Base-by-base conservation (phyloP, 768 basidiomycete species). In the Clavulina sp. region DNA sequence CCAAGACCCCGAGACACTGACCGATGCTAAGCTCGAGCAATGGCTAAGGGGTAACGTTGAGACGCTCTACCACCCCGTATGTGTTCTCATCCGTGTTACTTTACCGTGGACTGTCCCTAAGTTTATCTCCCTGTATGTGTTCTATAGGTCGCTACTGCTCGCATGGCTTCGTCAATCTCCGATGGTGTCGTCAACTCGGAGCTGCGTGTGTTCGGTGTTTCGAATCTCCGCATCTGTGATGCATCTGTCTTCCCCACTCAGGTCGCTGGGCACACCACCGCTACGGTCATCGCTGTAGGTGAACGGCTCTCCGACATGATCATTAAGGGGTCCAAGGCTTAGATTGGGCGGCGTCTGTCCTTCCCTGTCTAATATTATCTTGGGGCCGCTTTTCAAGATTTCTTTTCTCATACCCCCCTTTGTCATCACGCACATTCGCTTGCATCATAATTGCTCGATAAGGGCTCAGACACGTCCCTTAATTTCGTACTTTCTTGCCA, bases 151-250 rank as follows among this genome's bases (percentile, higher is more conserved):
- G 47, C 9, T 26, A 34, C 34, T 40, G 31, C 50, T 13, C 18
- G 48, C 33, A 38, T 4, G 23, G 47, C 29, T n/a, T 23, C 24
- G 33, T 40, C 4, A 23, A 4, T 47, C 24, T n/a, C 13, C 5
- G 21, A 28, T 32, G 7, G 72, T 4, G 72, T 73, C 0, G 63
- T 75, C 46, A 72, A 73, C 41, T 31, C 71, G 28, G 57, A 61
- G 49, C 52, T 75, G 54, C 54, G 61, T 23, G 72, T 76, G 34
- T 64, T 71, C 40, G 74, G 73, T 3, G 57, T 65, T 3, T 57
- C 59, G 49, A 64, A 66, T 46, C 63, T 75, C 44, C 52, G 73
- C 18, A 64, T 75, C 9, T 71, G 62, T 18, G 73, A 75, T 54
- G 73, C 71, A 41, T 70, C 68, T 6, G 57, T 73, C 24, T 50